Conservation (phyloP, 257 asterid genomes). For the Fraxinus cuspidata region DNA sequence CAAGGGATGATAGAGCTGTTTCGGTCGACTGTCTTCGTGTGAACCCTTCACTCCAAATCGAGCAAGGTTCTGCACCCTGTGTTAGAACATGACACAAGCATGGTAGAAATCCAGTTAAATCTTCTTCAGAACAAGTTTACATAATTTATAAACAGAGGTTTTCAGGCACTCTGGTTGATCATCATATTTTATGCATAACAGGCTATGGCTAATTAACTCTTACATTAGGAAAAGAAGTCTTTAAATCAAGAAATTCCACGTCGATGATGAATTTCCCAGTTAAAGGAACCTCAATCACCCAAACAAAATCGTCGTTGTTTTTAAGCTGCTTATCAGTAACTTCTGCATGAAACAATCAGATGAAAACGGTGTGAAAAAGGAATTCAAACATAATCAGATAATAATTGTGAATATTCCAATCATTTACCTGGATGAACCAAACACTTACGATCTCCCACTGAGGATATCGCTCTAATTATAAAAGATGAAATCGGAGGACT, state of each 20-base stretch:
- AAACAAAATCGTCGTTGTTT: constrained; percentile 77
- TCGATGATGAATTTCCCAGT: constrained; percentile 90
- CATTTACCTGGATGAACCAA: constrained; percentile 78
- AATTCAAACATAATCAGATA: not conserved
- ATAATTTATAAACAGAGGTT: not conserved
- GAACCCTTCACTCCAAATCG: constrained; percentile 67
- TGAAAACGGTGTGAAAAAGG: not conserved
- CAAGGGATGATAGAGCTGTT: constrained; percentile 66
- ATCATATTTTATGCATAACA: not conserved
- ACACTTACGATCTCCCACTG: constrained; percentile 74
- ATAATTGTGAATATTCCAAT: not conserved
- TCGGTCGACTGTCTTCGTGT: constrained; percentile 41
- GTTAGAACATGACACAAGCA: not conserved
- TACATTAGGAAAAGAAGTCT: constrained; percentile 68
- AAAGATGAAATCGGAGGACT: constrained; percentile 90
- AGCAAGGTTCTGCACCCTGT: constrained; percentile 64
- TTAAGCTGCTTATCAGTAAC: constrained; percentile 75
- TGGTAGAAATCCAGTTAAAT: not conserved
- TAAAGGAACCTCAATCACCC: constrained; percentile 74
- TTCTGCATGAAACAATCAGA: constrained; percentile 44
- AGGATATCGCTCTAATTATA: constrained; percentile 65
- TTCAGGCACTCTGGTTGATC: too few relatives aligned
- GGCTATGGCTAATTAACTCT: constrained; percentile 10
- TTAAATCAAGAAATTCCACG: constrained; percentile 89
- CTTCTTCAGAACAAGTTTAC: not conserved